Evolutionary conservation across 2,329 filamentous ascomycete genomes (phyloP).

Genomic region (Spiromastix sp.): DNA sequence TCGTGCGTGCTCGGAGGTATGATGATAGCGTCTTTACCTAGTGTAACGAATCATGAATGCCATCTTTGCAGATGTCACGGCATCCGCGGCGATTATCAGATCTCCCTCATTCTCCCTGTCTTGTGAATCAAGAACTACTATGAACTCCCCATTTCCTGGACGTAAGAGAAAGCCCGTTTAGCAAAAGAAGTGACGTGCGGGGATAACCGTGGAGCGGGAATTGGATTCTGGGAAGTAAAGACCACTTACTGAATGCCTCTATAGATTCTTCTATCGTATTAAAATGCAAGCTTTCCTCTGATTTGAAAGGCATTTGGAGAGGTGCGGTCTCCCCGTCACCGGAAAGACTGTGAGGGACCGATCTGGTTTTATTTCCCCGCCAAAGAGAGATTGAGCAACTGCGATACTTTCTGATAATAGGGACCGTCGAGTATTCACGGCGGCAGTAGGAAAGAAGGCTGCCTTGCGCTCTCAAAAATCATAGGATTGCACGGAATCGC

Average conservation of each 20-base stretch:
- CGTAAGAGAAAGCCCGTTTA: conserved; percentile 5
- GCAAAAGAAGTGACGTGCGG: not conserved
- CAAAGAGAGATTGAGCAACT: no score
- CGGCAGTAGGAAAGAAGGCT: no score
- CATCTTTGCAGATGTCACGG: conserved; percentile 80
- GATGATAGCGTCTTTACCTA: conserved; percentile 32
- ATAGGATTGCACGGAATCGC: no score
- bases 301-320: conserved; percentile 24
- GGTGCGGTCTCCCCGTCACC: not conserved
- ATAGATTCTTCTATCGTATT: conserved; percentile 34
- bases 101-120: conserved; percentile 97
- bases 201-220: no score
- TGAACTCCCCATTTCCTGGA: conserved; percentile 72
- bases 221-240: no score
- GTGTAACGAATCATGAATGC: conserved; percentile 91
- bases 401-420: no score
- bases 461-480: no score
- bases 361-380: no score
- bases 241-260: conserved; percentile 28
- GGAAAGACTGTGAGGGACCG: not conserved
- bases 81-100: conserved; percentile 83
- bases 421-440: no score
- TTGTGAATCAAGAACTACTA: conserved; percentile 87
- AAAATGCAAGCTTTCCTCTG: conserved; percentile 25
- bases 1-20: not conserved